Conservation (phyloP, 805 yeast species). For the Starmerella bombi region DNA sequence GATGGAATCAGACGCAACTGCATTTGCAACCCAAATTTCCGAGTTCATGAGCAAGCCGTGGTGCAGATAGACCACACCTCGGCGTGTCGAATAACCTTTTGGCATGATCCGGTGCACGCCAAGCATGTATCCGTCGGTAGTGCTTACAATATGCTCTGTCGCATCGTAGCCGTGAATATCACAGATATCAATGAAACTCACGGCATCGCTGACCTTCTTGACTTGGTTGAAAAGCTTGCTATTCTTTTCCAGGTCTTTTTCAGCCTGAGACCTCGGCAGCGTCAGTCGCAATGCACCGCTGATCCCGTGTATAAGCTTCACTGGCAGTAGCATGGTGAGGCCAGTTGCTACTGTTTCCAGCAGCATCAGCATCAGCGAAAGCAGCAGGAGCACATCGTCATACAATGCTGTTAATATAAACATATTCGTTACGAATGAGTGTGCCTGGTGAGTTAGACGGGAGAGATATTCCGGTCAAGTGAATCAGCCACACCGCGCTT, state of each 20-base stretch:
- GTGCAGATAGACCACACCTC: conserved; percentile 61
- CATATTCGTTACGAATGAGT: no score
- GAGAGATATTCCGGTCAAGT: no score
- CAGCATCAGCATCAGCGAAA: conserved; percentile 17
- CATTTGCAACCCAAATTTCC: conserved; percentile 59
- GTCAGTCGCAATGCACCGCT: conserved; percentile 7
- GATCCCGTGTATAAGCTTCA: conserved; percentile 12
- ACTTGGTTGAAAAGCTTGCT: conserved; percentile 5
- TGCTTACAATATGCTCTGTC: conserved; percentile 65
- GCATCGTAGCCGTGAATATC: conserved; percentile 51
- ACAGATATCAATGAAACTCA: conserved; percentile 49
- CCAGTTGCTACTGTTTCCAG: conserved; percentile 19
- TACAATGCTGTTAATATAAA: not conserved
- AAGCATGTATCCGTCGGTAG: conserved; percentile 63
- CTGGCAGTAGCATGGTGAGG: conserved; percentile 19
- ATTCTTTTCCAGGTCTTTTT: conserved; percentile 9
- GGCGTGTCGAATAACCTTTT: conserved; percentile 5
- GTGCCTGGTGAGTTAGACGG: no score
- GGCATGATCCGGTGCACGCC: conserved; percentile 52
- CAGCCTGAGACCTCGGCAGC: conserved; percentile 12
- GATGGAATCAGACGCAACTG: conserved; percentile 39
- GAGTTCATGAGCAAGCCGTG: conserved; percentile 86
- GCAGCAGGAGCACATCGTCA: conserved; percentile 12
- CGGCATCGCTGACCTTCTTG: conserved; percentile 12
- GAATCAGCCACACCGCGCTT: no score